Conservation (phyloP, 2,329 filamentous ascomycete species). For the Trichophyton mentagrophytes region DNA sequence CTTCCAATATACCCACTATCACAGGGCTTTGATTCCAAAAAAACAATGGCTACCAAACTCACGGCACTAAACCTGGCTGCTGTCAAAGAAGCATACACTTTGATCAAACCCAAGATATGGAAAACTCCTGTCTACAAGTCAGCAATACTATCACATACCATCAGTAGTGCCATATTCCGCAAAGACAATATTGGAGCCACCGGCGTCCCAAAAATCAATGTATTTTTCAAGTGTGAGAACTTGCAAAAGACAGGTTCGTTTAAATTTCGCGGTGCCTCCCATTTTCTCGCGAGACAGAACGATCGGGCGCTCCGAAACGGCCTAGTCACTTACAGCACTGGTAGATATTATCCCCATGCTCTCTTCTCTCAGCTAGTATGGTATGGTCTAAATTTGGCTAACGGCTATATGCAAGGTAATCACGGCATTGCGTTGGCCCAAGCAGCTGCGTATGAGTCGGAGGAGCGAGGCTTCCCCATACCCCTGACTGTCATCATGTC, state of each 20-base stretch:
- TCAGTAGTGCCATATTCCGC: not conserved
- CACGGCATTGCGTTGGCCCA: not conserved
- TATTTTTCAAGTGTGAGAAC: slow-evolving; percentile 1
- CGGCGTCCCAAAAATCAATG: not conserved
- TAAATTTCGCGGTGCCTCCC: not conserved
- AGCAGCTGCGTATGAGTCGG: not conserved
- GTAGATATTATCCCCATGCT: not conserved
- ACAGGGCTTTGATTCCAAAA: not conserved
- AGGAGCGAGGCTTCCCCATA: not conserved
- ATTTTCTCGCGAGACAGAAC: not conserved
- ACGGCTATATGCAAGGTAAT: not conserved
- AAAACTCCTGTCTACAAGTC: not conserved
- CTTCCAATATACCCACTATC: not conserved
- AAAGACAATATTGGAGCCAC: not conserved
- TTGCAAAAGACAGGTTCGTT: not conserved
- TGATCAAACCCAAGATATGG: not conserved
- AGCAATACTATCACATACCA: not conserved
- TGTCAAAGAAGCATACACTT: not conserved
- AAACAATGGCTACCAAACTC: not conserved
- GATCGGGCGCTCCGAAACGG: not conserved
- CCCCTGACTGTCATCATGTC: not conserved
- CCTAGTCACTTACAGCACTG: not conserved
- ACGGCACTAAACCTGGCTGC: not conserved
- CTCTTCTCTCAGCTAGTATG: not conserved
- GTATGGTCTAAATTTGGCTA: not conserved